Base-by-base conservation (phyloP, 345 rosid genomes). In the Geranium brycei region DNA sequence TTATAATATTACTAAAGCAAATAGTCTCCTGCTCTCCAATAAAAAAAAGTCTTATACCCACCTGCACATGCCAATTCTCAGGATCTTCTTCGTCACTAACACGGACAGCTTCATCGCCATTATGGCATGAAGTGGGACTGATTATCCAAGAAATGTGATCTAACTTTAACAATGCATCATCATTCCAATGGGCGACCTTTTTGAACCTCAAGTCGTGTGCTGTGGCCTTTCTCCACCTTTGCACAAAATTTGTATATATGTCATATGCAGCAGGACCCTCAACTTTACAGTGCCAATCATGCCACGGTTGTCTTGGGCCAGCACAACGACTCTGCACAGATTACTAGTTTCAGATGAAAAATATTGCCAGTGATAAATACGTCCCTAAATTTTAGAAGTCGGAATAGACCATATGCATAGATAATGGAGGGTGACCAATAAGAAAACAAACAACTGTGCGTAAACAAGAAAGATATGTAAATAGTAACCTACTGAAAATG, bases 281-380 rank as follows among this genome's bases (percentile, higher is more conserved):
- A 19, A 87, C 71, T 70, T 80, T 87, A 72, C 89, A 87, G 62
- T 87, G 95, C 56, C 83, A 56, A 69, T 87, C 95, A 66, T 87
- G 95, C 95, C 95, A 87, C 0, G 95, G 90, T 74, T 87, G 85
- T 67, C 95, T 81, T n/a, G 95, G 95, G 67, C 74, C 67, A 69
- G 63, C 65, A 38, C 78, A 57, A 66, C 57, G 47, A 59, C 80
- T 72, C 93, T 82, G 68, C 19, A 59, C 57, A 76, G 28, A 60
- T 17, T 62, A 14, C 31, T 23, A 23, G 28, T 23, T 23, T 23
- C 28, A 23, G 28, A 23, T 23, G 28, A 23, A 23, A 23, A 23
- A 5, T 38, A 38, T 38, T 38, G 28, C 47, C 47, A 38, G 47
- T 38, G 47, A 38, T 38, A 38, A 38, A 38, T 38, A 38, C 6